Evolutionary conservation across 768 basidiomycete genomes (phyloP).

Genomic region (Mycena indigotica): DNA sequence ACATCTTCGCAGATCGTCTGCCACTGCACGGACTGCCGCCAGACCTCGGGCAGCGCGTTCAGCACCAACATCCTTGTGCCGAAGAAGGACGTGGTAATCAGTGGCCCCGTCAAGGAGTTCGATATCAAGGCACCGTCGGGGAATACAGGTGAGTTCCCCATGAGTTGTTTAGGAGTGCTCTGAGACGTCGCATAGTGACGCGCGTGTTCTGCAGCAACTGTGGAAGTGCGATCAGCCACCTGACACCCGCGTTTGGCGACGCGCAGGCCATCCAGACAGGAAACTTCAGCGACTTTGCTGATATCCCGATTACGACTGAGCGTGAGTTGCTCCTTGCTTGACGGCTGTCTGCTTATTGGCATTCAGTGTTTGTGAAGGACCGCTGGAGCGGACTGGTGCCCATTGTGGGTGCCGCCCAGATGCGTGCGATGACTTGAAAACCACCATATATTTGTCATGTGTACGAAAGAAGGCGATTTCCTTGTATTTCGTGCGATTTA

Average conservation of each 20-base stretch:
- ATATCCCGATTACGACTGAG: constrained; percentile 34
- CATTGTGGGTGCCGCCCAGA: constrained; percentile 29
- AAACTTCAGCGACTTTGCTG: constrained; percentile 35
- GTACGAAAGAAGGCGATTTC: too few species aligned
- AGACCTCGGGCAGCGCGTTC: constrained; percentile 42
- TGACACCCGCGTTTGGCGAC: constrained; percentile 36
- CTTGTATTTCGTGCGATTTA: too few species aligned
- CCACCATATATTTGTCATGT: too few species aligned
- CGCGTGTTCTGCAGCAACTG: constrained; percentile 42
- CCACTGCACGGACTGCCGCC: constrained; percentile 41
- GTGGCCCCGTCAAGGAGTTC: constrained; percentile 35
- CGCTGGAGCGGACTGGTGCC: constrained; percentile 32
- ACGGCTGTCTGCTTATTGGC: too few species aligned
- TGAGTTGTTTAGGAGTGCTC: background rate
- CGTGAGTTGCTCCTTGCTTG: too few species aligned
- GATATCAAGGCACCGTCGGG: constrained; percentile 34
- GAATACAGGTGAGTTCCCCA: constrained; percentile 31
- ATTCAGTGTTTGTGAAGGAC: constrained; percentile 38
- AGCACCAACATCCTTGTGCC: constrained; percentile 40
- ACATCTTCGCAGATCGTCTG: constrained; percentile 32
- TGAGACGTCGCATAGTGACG: constrained; percentile 28
- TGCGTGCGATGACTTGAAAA: constrained; percentile 25
- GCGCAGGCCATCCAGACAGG: constrained; percentile 41
- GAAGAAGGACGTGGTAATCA: constrained; percentile 35
- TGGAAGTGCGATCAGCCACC: constrained; percentile 40